Evolutionary conservation across 2,329 filamentous ascomycete genomes (phyloP), one percentile per base, ranked within the genome.

Genomic region (Alternaria rosae): DNA sequence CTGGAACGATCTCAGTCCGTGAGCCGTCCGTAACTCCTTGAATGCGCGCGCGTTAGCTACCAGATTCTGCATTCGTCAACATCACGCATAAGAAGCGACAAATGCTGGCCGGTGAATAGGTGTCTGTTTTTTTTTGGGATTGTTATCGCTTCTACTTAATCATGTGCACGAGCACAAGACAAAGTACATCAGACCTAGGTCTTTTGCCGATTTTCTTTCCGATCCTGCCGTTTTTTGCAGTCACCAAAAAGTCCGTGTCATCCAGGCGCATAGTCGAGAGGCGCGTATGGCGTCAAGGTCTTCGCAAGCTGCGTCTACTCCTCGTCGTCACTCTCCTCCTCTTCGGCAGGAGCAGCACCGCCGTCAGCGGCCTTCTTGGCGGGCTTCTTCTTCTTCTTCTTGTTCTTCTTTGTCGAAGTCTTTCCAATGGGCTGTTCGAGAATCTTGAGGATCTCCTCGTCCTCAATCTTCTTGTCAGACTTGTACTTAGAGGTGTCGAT

Each of bases 381-480:
- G 62, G 83, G 78, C 77, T 91, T 91, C 88, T 94, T 96, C 78
- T 80, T 80, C 86, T 93, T 80, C 85, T 93, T 94, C 78, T 93
- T 94, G 80, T 94, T 93, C 83, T 92, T 92, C 83, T 92, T 92
- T 69, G 90, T 85, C 44, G 84, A 83, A 21, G 85, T 83, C 77
- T 86, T 88, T 64, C 85, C 83, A 73, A 97, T 83, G 30, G 94
- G 94, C 81, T 92, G 92, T 83, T 95, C 93, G 54, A 99, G 87
- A 68, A 98, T 94, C 86, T 95, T 92, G 73, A 98, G 89, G 70
- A 99, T 87, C 84, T 98, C 94, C 84, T 97, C 93, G 69, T 98
- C 94, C 70, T 89, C 91, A 76, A 99, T 97, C 88, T 97, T 97
- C 88, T 98, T 98, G 81, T 98, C 94, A 32, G 92, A 91, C 87